Conservation (phyloP, 768 basidiomycete genomes). For the Mycena sanguinolenta region DNA sequence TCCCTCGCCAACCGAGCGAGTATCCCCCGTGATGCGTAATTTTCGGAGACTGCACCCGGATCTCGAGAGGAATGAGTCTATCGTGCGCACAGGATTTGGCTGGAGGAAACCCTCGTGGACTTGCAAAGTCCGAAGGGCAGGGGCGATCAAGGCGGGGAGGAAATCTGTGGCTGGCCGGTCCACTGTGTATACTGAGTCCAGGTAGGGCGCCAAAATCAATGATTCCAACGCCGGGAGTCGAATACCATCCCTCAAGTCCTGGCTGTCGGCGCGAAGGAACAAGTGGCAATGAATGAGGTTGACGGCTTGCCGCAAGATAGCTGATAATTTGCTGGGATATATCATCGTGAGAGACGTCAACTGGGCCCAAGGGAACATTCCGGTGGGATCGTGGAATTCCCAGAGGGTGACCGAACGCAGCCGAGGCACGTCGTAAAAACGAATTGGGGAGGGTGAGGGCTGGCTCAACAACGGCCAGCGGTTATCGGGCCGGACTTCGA, state of each 20-base stretch:
- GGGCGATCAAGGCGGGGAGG: not conserved
- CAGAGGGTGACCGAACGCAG: not conserved
- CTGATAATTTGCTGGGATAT: not conserved
- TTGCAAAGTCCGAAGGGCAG: not conserved
- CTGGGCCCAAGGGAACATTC: slow-evolving; percentile 4
- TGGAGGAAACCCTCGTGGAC: not conserved
- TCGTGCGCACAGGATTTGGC: not conserved
- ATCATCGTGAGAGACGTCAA: slow-evolving; percentile 9
- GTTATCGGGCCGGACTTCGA: not conserved
- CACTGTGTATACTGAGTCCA: too few relatives aligned
- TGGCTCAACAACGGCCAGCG: too few relatives aligned
- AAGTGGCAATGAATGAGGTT: slow-evolving; percentile 2
- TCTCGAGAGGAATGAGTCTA: not conserved
- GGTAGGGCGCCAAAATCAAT: too few relatives aligned
- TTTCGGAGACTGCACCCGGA: not conserved
- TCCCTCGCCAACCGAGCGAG: too few relatives aligned
- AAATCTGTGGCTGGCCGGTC: too few relatives aligned
- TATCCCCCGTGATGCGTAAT: not conserved
- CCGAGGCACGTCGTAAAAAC: not conserved
- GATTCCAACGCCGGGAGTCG: too few relatives aligned
- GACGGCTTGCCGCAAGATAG: not conserved
- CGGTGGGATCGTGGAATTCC: not conserved
- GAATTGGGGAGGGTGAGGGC: too few relatives aligned
- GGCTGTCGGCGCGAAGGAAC: too few relatives aligned
- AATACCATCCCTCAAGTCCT: too few relatives aligned